A percentile compares a stretch with the other conserved stretches of the same genome.
Evolutionary conservation across 2,329 filamentous ascomycete species (phyloP).

Genomic region (Pleochaeta shiraiana): DNA sequence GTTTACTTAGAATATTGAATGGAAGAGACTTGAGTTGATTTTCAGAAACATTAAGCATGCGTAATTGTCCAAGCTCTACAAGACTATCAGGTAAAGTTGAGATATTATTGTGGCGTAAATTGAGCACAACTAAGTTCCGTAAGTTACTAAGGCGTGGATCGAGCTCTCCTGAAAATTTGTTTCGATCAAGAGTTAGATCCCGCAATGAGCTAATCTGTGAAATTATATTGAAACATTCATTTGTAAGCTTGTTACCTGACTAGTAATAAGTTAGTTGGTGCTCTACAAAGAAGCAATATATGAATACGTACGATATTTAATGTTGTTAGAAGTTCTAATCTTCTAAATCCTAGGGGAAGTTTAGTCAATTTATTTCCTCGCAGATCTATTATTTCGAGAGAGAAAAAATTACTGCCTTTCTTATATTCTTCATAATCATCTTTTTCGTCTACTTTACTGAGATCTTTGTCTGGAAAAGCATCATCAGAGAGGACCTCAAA

Average conservation of each 20-base stretch:
- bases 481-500: slow-evolving; percentile 49
- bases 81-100: slow-evolving; percentile 46
- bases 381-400: slow-evolving; percentile 59
- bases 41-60: slow-evolving; percentile 56
- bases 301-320: slow-evolving; percentile 49
- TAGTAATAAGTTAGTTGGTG: slow-evolving; percentile 19
- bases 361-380: slow-evolving; percentile 61
- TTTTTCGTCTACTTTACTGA: slow-evolving; percentile 23
- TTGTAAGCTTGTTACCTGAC: slow-evolving; percentile 64
- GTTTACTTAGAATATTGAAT: slow-evolving; percentile 40
- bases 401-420: slow-evolving; percentile 57
- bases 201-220: slow-evolving; percentile 48
- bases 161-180: slow-evolving; percentile 47
- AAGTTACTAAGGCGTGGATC: slow-evolving; percentile 41
- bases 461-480: slow-evolving; percentile 53
- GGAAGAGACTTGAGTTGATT: slow-evolving; percentile 55
- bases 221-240: slow-evolving; percentile 49
- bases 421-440: slow-evolving; percentile 45
- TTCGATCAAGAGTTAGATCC: slow-evolving; percentile 65
- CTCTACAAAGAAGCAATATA: neutral
- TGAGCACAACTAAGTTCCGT: slow-evolving; percentile 51
- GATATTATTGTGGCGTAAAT: slow-evolving; percentile 63
- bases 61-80: slow-evolving; percentile 43
- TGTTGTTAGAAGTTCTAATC: slow-evolving; percentile 50
- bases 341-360: slow-evolving; percentile 54